These are phyloP conservation scores for Bauhinia variegata DNA, from an alignment of 306 rosid genomes.

Conservation along the genomic window DNA sequence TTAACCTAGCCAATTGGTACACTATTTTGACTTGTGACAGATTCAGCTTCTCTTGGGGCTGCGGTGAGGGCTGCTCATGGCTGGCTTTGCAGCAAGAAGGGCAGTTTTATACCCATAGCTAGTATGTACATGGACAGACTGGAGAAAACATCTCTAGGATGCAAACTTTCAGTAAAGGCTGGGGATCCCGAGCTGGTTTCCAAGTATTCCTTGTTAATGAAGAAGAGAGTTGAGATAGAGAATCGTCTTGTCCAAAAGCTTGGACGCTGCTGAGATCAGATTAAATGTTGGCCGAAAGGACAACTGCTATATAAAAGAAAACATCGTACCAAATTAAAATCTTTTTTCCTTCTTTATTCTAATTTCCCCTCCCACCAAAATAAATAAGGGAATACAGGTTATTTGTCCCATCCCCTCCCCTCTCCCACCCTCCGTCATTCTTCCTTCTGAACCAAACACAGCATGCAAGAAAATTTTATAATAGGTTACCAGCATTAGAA, in stretches of 20 bases:
- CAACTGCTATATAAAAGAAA: too few species aligned
- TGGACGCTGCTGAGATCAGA: constrained; percentile 57
- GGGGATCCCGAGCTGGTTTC: constrained; percentile 59
- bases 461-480: too few species aligned
- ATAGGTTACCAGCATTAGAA: too few species aligned
- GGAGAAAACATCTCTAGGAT: constrained; percentile 70
- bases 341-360: too few species aligned
- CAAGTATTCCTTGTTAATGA: constrained; percentile 63
- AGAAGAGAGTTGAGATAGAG: constrained; percentile 87
- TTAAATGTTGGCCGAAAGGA: too few species aligned
- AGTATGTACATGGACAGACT: constrained; percentile 67
- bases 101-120: constrained; percentile 69
- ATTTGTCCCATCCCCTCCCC: too few species aligned
- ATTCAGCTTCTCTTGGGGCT: constrained; percentile 97
- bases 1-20: constrained; percentile 23
- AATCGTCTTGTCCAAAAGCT: constrained; percentile 66
- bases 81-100: constrained; percentile 73
- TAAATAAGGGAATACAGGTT: too few species aligned
- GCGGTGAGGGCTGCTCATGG: constrained; percentile 98
- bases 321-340: too few species aligned
- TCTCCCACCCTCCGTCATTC: too few species aligned
- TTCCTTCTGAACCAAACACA: too few species aligned
- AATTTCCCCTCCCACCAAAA: too few species aligned
- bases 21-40: constrained; percentile 46
- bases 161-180: constrained; percentile 68